Base-by-base conservation (phyloP, 768 basidiomycete species). In the Nidularia sp. region DNA sequence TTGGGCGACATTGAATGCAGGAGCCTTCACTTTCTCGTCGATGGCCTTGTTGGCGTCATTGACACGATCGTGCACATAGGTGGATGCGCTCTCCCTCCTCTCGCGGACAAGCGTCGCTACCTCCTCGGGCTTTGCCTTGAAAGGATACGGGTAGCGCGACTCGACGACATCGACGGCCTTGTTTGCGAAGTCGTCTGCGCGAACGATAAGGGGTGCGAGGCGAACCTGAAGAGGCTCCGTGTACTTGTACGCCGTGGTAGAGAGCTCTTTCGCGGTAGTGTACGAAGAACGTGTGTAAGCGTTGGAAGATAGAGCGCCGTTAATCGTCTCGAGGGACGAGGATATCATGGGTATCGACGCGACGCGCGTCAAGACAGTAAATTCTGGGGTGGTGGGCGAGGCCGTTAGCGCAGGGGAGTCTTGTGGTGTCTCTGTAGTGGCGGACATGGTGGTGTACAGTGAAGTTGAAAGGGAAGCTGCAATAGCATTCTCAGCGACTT, bases 321-420 rank as follows among this genome's bases (percentile, higher is more conserved):
- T 81, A 53, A 90, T 66, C 36, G 82, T 78, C 53, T 74, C 72
- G 53, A 90, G 65, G 4, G 81, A 80, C 50, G 80, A 85, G 46
- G 81, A 80, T 60, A 93, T 74, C 43, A 91, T 68, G 18, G 90
- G 90, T 53, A 93, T 90, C 45, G 81, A 77, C n/a, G 75, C 79
- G 47, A 92, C 78, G 52, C 88, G 85, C 36, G 64, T 60, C 50
- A 92, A 55, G 56, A 81, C 70, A 45, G 81, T 89, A 60, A 89
- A 61, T 63, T 84, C 82, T 50, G 86, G 83, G 7, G 70, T 59
- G 12, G 64, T 48, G 12, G 53, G 48, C 29, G 58, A 48, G 15
- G 54, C 48, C 42, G 48, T 18, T 18, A 18, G 18, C 18, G 18
- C 18, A 18, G 18, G 18, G 18, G 18, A 18, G 18, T 18, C 18